Base-by-base conservation (phyloP, 2,329 filamentous ascomycete genomes). In the Sphaceloma murrayae region DNA sequence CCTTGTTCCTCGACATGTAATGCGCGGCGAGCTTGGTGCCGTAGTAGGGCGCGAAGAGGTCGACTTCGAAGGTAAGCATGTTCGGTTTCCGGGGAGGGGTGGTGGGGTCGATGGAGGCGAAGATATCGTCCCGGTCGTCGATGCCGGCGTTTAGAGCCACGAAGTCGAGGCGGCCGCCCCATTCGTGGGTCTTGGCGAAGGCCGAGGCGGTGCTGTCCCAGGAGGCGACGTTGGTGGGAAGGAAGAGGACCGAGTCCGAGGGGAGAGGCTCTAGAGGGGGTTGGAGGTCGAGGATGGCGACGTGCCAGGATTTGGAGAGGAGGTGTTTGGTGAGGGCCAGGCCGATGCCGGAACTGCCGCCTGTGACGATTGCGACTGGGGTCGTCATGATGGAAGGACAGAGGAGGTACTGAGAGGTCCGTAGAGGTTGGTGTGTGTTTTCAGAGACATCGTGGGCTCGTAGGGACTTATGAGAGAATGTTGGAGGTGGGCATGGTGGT, bases 261-360 rank as follows among this genome's bases (percentile, higher is more conserved):
- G 48, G 46, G 3, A 58, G 50, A 2, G 49, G 43, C 10, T 48
- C 30, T 14, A 57, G 54, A 4, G 63, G 61, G 1, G 56, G 46
- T 40, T 70, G 67, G 31, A 69, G 48, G 47, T 71, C 68, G 13
- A 62, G 64, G 49, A 69, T 62, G n/a, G 65, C 58, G 24, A 70
- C 64, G 46, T 56, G 53, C 58, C 62, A 70, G 48, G 53, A 51
- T 46, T 60, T 57, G 24, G 54, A 45, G 44, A 62, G 51, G 14
- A 70, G 60, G 46, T 68, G 63, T 11, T 60, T 62, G 13, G 65
- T 63, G 8, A 68, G 54, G 8, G 60, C 62, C 13, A 68, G 61
- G 32, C 67, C 67, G 31, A 69, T 67, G 46, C 67, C 67, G 43
- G 63, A 66, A 34, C 59, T 63, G 14, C 60, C 66, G 14, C 67